A percentile compares a stretch with the other conserved stretches of the same genome.
These are phyloP conservation scores for Crucibulum laeve DNA, from an alignment of 768 basidiomycete genomes.

Conservation along the genomic window DNA sequence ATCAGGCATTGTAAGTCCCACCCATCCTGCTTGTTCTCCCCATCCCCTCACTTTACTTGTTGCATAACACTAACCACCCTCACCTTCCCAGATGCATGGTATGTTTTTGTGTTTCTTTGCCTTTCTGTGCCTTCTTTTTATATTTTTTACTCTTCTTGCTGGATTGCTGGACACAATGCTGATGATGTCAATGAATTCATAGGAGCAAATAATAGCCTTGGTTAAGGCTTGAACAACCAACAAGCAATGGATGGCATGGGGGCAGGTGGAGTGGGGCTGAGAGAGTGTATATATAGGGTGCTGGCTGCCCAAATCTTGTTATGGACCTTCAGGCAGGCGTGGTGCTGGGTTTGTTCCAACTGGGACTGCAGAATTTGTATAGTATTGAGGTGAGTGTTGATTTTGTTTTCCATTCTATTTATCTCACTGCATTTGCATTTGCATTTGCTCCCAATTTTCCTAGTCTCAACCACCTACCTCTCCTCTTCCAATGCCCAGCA, in stretches of 20 bases:
- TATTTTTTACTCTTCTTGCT: too few relatives aligned
- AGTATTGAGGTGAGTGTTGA: constrained; percentile 51
- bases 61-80: constrained; percentile 7
- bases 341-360: constrained; percentile 61
- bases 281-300: constrained; percentile 65
- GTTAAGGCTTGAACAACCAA: too few relatives aligned
- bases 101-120: too few relatives aligned
- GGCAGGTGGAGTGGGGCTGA: constrained; percentile 22
- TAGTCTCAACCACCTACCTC: constrained; percentile 67
- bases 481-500: constrained; percentile 56
- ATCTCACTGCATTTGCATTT: too few relatives aligned
- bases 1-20: neutral
- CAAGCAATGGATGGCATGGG: constrained; percentile 11
- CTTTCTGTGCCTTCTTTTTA: too few relatives aligned
- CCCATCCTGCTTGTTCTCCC: neutral
- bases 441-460: constrained; percentile 65
- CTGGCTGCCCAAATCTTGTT: constrained; percentile 70
- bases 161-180: too few relatives aligned
- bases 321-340: constrained; percentile 72
- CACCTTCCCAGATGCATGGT: constrained; percentile 50
- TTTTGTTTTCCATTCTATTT: constrained; percentile 1
- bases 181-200: too few relatives aligned
- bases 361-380: constrained; percentile 62
- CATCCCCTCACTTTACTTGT: neutral
- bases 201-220: too few relatives aligned